These are phyloP conservation scores for Aureobasidium zeae DNA, from an alignment of 2,329 filamentous ascomycete genomes.

Conservation along the genomic window DNA sequence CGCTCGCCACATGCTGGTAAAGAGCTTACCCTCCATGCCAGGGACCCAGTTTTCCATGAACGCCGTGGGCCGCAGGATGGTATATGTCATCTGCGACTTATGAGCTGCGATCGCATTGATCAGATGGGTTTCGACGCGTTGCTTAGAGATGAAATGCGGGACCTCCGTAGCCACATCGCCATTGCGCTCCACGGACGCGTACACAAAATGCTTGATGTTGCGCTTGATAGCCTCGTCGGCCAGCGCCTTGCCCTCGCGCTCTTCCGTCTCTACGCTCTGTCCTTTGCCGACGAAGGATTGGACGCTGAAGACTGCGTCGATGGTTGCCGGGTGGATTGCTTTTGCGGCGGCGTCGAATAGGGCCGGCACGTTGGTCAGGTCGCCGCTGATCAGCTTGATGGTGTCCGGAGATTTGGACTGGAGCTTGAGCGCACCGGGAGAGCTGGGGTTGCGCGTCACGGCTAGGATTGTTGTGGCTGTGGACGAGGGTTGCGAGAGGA, in stretches of 20 bases:
- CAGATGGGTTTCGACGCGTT: slow-evolving; percentile 54
- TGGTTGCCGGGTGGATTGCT: slow-evolving; percentile 21
- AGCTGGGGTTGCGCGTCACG: slow-evolving; percentile 49
- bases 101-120: slow-evolving; percentile 34
- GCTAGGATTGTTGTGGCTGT: slow-evolving; percentile 46
- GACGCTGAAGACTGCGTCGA: slow-evolving; percentile 52
- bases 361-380: slow-evolving; percentile 42
- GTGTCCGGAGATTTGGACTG: slow-evolving; percentile 35
- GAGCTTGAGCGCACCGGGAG: slow-evolving; percentile 42
- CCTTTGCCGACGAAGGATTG: slow-evolving; percentile 38
- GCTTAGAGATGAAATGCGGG: slow-evolving; percentile 54
- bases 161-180: slow-evolving; percentile 49
- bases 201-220: slow-evolving; percentile 51
- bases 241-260: slow-evolving; percentile 47
- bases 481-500: slow-evolving; percentile 28
- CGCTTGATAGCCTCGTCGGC: slow-evolving; percentile 47
- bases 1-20: slow-evolving; percentile 37
- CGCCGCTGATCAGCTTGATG: slow-evolving; percentile 49
- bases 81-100: slow-evolving; percentile 50
- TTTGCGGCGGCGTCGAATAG: slow-evolving; percentile 38
- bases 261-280: slow-evolving; percentile 35
- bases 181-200: slow-evolving; percentile 54
- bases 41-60: slow-evolving; percentile 53
- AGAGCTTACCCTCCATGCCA: slow-evolving; percentile 41
- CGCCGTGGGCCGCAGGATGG: slow-evolving; percentile 51